Evolutionary conservation across 371 early-diverging fungal species (phyloP).

Genomic region (Catenaria anguillulae): DNA sequence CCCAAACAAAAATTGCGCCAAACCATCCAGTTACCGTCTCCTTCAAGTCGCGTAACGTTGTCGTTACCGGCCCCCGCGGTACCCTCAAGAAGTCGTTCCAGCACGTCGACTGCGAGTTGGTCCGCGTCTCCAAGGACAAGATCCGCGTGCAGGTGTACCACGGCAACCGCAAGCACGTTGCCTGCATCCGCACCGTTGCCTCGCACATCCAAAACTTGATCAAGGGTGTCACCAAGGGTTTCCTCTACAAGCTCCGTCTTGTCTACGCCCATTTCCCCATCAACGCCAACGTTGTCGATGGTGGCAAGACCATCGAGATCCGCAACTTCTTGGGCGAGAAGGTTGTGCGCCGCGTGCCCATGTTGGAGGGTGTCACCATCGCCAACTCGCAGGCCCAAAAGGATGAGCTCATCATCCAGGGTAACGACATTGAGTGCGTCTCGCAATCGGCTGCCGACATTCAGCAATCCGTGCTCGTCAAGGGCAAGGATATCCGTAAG

Average conservation of each 20-base stretch:
- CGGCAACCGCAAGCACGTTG: slow-evolving; percentile 95
- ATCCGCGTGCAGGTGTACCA: slow-evolving; percentile 89
- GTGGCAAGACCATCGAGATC: slow-evolving; percentile 78
- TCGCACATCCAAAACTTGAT: slow-evolving; percentile 97
- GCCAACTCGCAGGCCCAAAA: slow-evolving; percentile 74
- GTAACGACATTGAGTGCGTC: slow-evolving; percentile 94
- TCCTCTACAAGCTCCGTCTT: slow-evolving; percentile 98
- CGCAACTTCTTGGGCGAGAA: slow-evolving; percentile 99
- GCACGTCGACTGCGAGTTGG: slow-evolving; percentile 88
- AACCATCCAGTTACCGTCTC: slow-evolving; percentile 52
- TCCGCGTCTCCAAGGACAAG: slow-evolving; percentile 47
- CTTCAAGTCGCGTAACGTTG: slow-evolving; percentile 62
- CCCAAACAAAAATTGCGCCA: no score
- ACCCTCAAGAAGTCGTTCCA: slow-evolving; percentile 78
- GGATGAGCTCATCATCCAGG: slow-evolving; percentile 92
- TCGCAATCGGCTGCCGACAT: slow-evolving; percentile 92
- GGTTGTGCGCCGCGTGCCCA: slow-evolving; percentile 71
- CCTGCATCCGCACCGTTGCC: slow-evolving; percentile 95
- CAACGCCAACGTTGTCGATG: slow-evolving; percentile 82
- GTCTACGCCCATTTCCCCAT: slow-evolving; percentile 99
- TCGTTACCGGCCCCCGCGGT: slow-evolving; percentile 80
- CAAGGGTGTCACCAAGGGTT: slow-evolving; percentile 97
- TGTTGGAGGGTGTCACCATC: slow-evolving; percentile 85
- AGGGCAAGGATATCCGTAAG: slow-evolving; percentile 97
- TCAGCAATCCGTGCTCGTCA: slow-evolving; percentile 69